Evolutionary conservation across 768 basidiomycete genomes (phyloP).

Genomic region (Hirschioporus abietinus): DNA sequence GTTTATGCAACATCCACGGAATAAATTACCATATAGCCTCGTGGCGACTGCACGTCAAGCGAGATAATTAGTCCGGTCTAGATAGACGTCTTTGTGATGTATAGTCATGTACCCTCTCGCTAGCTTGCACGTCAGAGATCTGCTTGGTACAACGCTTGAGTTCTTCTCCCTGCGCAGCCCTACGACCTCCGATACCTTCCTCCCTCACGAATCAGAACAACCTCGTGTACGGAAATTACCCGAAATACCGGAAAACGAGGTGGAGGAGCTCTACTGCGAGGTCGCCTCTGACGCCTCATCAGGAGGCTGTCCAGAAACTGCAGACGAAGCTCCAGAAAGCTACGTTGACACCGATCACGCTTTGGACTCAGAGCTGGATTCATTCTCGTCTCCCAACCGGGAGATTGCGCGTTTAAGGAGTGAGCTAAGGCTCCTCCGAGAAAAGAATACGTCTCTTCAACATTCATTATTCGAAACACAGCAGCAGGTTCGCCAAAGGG

Average conservation of each 20-base stretch:
- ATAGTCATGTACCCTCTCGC: slow-evolving; percentile 39
- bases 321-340: background rate
- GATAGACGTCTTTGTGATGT: slow-evolving; percentile 27
- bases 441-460: background rate
- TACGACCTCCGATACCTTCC: slow-evolving; percentile 20
- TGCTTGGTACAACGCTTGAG: slow-evolving; percentile 54
- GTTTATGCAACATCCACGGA: background rate
- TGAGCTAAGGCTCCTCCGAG: slow-evolving; percentile 4
- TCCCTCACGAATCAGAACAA: background rate
- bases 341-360: background rate
- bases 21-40: slow-evolving; percentile 1
- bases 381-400: background rate
- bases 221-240: background rate
- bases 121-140: slow-evolving; percentile 40
- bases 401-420: slow-evolving; percentile 2
- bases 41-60: slow-evolving; percentile 3
- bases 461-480: background rate
- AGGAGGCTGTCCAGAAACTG: background rate
- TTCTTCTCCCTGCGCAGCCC: slow-evolving; percentile 48
- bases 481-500: background rate
- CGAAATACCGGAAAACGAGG: slow-evolving; percentile 3
- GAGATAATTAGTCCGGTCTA: slow-evolving; percentile 22
- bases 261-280: background rate
- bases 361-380: slow-evolving; percentile 2
- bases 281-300: slow-evolving; percentile 1